Evolutionary conservation across 495 filamentous ascomycete species (phyloP).

Genomic region (Chaetomium fimeti): DNA sequence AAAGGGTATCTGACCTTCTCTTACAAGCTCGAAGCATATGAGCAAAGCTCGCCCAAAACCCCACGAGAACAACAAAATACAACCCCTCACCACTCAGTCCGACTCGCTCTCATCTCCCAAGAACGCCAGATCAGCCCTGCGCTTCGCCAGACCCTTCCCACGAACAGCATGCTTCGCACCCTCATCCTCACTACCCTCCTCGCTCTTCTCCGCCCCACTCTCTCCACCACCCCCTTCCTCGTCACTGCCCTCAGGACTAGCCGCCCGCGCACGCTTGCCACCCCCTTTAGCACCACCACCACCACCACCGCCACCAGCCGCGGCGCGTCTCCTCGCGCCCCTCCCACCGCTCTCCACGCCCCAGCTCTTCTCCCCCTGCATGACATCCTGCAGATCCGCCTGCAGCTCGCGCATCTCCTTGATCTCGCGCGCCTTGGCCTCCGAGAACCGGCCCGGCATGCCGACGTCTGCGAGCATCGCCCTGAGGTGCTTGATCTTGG

Average conservation of each 20-base stretch:
- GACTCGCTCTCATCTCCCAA: conserved; percentile 50
- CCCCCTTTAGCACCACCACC: not conserved
- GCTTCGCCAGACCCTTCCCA: conserved; percentile 32
- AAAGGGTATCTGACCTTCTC: not conserved
- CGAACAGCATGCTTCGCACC: conserved; percentile 26
- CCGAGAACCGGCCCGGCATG: conserved; percentile 83
- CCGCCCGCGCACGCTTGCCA: conserved; percentile 43
- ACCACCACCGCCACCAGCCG: not conserved
- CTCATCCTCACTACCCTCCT: conserved; percentile 40
- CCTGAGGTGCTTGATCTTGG: conserved; percentile 80
- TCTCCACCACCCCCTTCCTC: conserved; percentile 31
- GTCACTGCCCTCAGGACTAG: conserved; percentile 47
- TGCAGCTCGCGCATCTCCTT: conserved; percentile 78
- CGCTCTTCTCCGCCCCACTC: conserved; percentile 27
- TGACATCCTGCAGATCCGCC: conserved; percentile 77
- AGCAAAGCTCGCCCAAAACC: not conserved
- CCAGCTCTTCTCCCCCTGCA: conserved; percentile 75
- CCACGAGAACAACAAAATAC: not conserved
- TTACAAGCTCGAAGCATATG: not conserved
- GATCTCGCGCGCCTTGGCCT: conserved; percentile 79
- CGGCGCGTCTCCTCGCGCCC: conserved; percentile 47
- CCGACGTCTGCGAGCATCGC: conserved; percentile 73
- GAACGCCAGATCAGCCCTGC: conserved; percentile 46
- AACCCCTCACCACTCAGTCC: conserved; percentile 32
- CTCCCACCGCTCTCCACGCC: conserved; percentile 47